A percentile compares a stretch with the other conserved stretches of the same genome.
Evolutionary conservation across 1,284 basidiomycete species (phyloP).

Genomic region (Apiotrichum gamsii): DNA sequence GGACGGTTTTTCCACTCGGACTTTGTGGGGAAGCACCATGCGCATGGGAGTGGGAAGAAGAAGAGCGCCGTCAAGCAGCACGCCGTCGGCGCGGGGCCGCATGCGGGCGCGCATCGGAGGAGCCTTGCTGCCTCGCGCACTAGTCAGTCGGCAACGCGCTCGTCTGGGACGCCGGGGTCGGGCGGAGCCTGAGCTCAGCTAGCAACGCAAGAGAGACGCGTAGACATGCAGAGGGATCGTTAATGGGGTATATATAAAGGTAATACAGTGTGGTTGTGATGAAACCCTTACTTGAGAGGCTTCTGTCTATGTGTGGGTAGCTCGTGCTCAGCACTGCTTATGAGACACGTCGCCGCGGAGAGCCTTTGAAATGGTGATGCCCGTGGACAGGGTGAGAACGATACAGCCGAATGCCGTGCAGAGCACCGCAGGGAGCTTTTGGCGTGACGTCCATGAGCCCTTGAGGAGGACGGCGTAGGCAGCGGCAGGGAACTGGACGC

Average conservation of each 20-base stretch:
- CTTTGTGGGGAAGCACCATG: conserved; percentile 19
- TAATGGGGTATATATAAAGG: no score
- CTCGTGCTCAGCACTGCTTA: conserved; percentile 29
- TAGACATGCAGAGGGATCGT: no score
- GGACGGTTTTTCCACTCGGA: conserved; percentile 53
- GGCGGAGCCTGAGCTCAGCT: no score
- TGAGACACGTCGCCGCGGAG: conserved; percentile 61
- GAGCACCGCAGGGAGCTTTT: conserved; percentile 65
- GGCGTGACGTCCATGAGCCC: conserved; percentile 59
- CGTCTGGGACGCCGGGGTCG: no score
- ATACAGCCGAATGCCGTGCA: conserved; percentile 69
- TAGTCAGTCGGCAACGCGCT: no score
- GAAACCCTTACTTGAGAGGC: no score
- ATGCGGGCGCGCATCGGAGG: no score
- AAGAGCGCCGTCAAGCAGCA: background rate
- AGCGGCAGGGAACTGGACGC: conserved; percentile 62
- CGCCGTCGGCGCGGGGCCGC: background rate
- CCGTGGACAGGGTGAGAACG: conserved; percentile 72
- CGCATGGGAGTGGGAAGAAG: conserved; percentile 12
- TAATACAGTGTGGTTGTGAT: no score
- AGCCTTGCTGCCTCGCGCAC: no score
- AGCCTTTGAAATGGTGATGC: conserved; percentile 65
- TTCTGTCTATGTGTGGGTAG: no score
- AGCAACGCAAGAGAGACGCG: no score
- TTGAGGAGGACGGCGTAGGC: conserved; percentile 72